Percentiles rank a stretch among this genome's conserved stretches.
Conservation (phyloP, 2,329 filamentous ascomycete species). For the Paramyrothecium roridum region DNA sequence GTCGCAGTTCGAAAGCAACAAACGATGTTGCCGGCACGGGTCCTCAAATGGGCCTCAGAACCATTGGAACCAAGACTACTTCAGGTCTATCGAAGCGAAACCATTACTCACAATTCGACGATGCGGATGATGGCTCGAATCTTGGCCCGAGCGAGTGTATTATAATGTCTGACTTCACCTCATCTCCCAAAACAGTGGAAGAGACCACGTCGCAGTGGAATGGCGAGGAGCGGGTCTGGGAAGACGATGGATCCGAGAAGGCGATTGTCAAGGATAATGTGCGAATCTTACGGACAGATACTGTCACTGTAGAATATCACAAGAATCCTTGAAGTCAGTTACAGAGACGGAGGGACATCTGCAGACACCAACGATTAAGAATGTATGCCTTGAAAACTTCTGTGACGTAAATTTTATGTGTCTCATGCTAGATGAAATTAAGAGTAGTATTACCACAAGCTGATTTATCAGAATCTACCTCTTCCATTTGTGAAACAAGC, state of each 20-base stretch:
- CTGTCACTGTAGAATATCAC: background rate
- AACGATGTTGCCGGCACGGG: background rate
- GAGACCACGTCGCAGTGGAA: background rate
- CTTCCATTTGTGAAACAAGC: no score
- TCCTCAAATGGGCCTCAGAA: background rate
- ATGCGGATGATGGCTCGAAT: background rate
- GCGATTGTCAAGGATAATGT: background rate
- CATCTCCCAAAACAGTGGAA: background rate
- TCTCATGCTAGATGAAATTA: no score
- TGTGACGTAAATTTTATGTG: no score
- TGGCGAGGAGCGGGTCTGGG: background rate
- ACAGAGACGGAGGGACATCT: background rate
- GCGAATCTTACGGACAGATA: background rate
- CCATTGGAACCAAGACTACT: background rate
- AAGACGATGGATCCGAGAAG: background rate
- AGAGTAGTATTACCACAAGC: no score
- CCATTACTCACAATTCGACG: background rate
- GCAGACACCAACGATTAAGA: no score
- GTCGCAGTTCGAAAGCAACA: background rate
- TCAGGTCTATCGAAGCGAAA: background rate
- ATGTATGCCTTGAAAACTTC: no score
- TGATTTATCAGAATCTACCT: no score
- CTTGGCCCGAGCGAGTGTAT: background rate
- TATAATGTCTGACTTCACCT: background rate
- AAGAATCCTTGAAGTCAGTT: background rate